Evolutionary conservation across 1,284 basidiomycete species (phyloP).

Genomic region (Ustilago cynodontis): DNA sequence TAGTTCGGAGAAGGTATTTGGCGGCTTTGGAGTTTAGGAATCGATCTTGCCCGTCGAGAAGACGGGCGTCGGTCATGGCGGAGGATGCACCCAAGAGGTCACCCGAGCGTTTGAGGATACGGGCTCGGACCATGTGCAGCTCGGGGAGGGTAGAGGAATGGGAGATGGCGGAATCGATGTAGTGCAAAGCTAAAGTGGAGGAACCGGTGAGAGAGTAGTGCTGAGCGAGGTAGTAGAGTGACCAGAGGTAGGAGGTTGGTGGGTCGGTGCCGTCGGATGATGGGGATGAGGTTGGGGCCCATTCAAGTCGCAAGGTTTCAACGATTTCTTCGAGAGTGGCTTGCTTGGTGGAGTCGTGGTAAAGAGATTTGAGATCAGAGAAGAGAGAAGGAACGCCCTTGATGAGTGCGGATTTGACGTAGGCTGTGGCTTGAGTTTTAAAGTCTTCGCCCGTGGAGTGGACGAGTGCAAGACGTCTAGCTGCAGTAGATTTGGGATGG

Average conservation of each 20-base stretch:
- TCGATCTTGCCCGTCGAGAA: conserved; percentile 92
- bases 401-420: conserved; percentile 80
- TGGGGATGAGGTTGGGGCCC: conserved; percentile 39
- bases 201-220: conserved; percentile 78
- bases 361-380: conserved; percentile 89
- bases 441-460: conserved; percentile 74
- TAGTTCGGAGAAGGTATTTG: conserved; percentile 87
- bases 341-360: conserved; percentile 78
- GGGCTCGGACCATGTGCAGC: conserved; percentile 84
- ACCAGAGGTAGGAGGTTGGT: conserved; percentile 92
- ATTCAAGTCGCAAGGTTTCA: conserved; percentile 51
- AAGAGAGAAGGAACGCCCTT: conserved; percentile 96
- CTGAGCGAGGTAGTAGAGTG: conserved; percentile 92
- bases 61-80: conserved; percentile 83
- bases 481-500: conserved; percentile 58
- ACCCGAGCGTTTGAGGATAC: conserved; percentile 87
- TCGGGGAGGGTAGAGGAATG: conserved; percentile 97
- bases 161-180: conserved; percentile 77
- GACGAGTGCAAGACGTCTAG: conserved; percentile 59
- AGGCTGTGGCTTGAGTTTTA: conserved; percentile 77
- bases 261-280: conserved; percentile 72
- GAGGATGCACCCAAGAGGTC: conserved; percentile 82
- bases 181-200: conserved; percentile 75
- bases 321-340: conserved; percentile 80
- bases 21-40: conserved; percentile 95